Percentiles rank a stretch among this genome's conserved stretches.
Conservation (phyloP, 1,284 basidiomycete species). For the Ceratobasidium sp. region DNA sequence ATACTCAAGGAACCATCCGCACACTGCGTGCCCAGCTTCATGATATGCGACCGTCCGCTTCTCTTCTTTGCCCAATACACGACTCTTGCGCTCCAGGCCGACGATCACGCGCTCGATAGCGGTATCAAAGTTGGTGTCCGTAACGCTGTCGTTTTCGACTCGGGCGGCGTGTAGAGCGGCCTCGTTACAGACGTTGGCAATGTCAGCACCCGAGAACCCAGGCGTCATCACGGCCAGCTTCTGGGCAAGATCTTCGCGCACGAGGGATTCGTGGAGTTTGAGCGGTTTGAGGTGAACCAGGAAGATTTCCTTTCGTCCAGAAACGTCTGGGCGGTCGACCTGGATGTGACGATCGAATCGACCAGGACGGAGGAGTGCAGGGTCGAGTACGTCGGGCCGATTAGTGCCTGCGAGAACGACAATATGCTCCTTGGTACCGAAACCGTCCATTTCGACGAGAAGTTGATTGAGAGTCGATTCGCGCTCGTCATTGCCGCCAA, state of each 20-base stretch:
- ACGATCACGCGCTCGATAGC: constrained; percentile 99
- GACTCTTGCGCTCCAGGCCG: constrained; percentile 93
- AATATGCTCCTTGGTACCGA: constrained; percentile 93
- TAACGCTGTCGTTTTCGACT: constrained; percentile 77
- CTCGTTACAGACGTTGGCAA: constrained; percentile 99
- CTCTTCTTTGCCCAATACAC: constrained; percentile 92
- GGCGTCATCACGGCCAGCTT: constrained; percentile 96
- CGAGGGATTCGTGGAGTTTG: constrained; percentile 67
- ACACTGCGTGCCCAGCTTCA: constrained; percentile 98
- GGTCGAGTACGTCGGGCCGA: constrained; percentile 93
- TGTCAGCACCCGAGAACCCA: constrained; percentile 98
- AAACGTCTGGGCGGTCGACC: constrained; percentile 94
- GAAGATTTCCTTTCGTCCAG: constrained; percentile 93
- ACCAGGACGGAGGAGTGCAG: constrained; percentile 94
- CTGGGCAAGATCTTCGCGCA: constrained; percentile 72
- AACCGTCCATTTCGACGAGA: constrained; percentile 99
- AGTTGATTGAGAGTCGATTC: constrained; percentile 98
- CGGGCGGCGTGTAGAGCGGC: constrained; percentile 95
- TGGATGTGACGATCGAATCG: constrained; percentile 97
- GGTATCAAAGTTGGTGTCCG: constrained; percentile 90
- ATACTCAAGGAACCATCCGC: constrained; percentile 97
- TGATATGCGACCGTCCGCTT: constrained; percentile 99
- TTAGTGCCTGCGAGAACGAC: constrained; percentile 98
- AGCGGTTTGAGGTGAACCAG: constrained; percentile 90
- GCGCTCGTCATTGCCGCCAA: constrained; percentile 97